Evolutionary conservation across 2,329 filamentous ascomycete genomes (phyloP).

Genomic region (Plectosphaerella plurivora): DNA sequence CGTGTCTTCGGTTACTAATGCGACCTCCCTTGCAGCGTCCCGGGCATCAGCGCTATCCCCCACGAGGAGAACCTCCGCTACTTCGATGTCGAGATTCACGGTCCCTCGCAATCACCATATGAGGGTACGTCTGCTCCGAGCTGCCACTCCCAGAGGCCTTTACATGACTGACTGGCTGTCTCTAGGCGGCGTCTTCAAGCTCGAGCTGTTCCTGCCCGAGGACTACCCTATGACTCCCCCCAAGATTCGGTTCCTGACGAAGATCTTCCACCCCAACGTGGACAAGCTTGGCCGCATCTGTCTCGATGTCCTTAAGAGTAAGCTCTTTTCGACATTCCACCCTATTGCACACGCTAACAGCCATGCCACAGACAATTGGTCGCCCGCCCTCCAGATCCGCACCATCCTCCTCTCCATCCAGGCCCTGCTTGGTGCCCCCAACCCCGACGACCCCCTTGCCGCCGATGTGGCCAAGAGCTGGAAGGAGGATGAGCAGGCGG

Average conservation of each 20-base stretch:
- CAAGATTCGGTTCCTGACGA: constrained; percentile 97
- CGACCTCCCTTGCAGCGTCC: constrained; percentile 58
- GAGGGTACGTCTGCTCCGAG: constrained; percentile 59
- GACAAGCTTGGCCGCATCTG: constrained; percentile 97
- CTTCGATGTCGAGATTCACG: constrained; percentile 96
- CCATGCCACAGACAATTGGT: constrained; percentile 82
- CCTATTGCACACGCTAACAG: not conserved
- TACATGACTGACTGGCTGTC: not conserved
- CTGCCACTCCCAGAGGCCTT: not conserved
- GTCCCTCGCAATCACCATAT: constrained; percentile 87
- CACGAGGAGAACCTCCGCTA: constrained; percentile 97
- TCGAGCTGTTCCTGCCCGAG: constrained; percentile 95
- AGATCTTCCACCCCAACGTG: constrained; percentile 99
- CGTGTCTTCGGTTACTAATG: not conserved
- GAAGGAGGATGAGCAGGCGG: constrained; percentile 93
- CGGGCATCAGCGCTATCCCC: constrained; percentile 90
- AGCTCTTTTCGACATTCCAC: constrained; percentile 17
- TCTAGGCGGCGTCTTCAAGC: constrained; percentile 79
- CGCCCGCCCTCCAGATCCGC: constrained; percentile 92
- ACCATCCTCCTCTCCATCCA: constrained; percentile 99
- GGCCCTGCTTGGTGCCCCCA: constrained; percentile 89
- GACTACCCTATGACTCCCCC: constrained; percentile 99
- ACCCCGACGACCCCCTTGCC: constrained; percentile 96
- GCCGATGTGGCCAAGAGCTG: constrained; percentile 97
- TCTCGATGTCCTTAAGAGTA: constrained; percentile 94